Evolutionary conservation across 1,284 basidiomycete genomes (phyloP), one percentile per base, ranked within the genome.

Genomic region (Coriolopsis trogii): DNA sequence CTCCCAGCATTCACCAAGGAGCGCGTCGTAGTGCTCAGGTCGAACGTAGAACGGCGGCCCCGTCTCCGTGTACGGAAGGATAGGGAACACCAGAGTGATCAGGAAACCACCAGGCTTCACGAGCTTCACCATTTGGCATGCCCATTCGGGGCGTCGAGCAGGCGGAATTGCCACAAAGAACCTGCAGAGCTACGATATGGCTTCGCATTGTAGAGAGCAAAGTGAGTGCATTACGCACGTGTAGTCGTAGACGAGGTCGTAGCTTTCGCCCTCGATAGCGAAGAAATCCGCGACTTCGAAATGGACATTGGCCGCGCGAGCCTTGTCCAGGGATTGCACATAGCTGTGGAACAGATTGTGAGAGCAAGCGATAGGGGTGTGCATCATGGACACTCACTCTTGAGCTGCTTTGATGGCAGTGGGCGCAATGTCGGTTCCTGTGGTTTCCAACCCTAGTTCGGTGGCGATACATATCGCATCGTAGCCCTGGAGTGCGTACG

Each of bases 101-200:
- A 91, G 78, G 49, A 76, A 77, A 2, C 84, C 82, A 0, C 81
- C 80, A 2, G 79, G 73, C 53, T 80, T 83, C 47, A 87, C 66
- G 20, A 91, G 67, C 10, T 69, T 64, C 4, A 69, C 65, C 72
- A 91, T 84, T 56, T 83, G 75, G 13, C 62, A 55, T 2, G 79
- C 84, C 87, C 87, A 90, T 18, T 76, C 72, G 0, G 60, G 42
- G 9, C 87, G 77, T 16, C 72, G 72, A 2, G 68, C 59, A 0
- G 84, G 87, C 0, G 80, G 80, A 12, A 90, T 82, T 0, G 87
- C 86, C 30, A 85, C 85, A 56, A 89, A 87, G 68, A 89, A 89
- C 0, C 85, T 88, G 53, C 20, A 41, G 13, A 13, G 18, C 16
- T 36, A n/a, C 41, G 20, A 28, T 12, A 42, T 41, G 29, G 26